Evolutionary conservation across 371 early-diverging fungal genomes (phyloP).

Genomic region (Choanephora cucurbitarum): DNA sequence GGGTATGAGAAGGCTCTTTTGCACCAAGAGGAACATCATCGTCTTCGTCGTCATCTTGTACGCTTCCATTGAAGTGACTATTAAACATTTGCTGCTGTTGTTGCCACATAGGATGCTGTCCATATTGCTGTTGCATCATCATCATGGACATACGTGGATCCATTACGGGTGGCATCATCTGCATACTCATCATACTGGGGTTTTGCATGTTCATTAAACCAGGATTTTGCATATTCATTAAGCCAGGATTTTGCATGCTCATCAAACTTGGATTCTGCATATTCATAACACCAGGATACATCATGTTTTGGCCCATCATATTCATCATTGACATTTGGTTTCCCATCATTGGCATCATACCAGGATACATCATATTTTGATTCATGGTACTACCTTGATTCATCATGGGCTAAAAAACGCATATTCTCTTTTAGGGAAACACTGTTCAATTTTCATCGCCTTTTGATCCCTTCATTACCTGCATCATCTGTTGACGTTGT

Average conservation of each 20-base stretch:
- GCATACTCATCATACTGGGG: slow-evolving; percentile 22
- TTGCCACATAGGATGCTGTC: slow-evolving; percentile 27
- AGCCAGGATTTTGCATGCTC: slow-evolving; percentile 25
- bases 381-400: slow-evolving; percentile 16
- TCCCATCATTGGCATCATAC: slow-evolving; percentile 37
- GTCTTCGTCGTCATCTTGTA: slow-evolving; percentile 38
- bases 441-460: no score
- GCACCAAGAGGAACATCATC: slow-evolving; percentile 36
- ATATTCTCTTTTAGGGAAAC: no score
- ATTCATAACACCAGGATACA: slow-evolving; percentile 43
- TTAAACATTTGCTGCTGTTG: slow-evolving; percentile 25
- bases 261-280: slow-evolving; percentile 25
- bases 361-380: slow-evolving; percentile 39
- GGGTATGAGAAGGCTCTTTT: slow-evolving; percentile 18
- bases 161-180: slow-evolving; percentile 33
- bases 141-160: slow-evolving; percentile 43
- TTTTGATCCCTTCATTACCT: no score
- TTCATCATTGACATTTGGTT: slow-evolving; percentile 39
- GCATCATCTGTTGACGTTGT: slow-evolving; percentile 29
- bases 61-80: slow-evolving; percentile 12
- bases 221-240: slow-evolving; percentile 30
- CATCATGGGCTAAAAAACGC: slow-evolving; percentile 14
- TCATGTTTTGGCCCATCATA: slow-evolving; percentile 27
- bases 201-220: slow-evolving; percentile 29
- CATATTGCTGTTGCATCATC: slow-evolving; percentile 45